Base-by-base conservation (phyloP, 2,329 filamentous ascomycete genomes). In the Verticillium tricorpus region DNA sequence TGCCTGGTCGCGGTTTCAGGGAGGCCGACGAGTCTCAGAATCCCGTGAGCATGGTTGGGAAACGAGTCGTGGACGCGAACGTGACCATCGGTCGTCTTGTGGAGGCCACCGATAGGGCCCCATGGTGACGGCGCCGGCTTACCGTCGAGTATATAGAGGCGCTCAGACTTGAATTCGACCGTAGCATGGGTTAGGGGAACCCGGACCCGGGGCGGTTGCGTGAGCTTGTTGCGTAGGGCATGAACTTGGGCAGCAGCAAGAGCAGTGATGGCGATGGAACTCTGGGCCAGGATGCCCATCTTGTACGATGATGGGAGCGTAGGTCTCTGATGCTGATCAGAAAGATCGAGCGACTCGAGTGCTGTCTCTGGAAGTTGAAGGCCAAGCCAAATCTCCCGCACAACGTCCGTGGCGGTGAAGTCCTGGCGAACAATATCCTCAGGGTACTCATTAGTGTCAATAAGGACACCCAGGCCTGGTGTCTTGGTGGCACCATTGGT, bases 41-140 rank as follows among this genome's bases (percentile, higher is more conserved):
- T 76, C 2, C 77, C 80, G 2, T 72, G 32, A 0, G 76, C 75
- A 62, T 87, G 84, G 59, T 85, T 78, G 0, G 78, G 75, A 61
- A 86, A 86, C 0, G 69, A 69, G 60, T 86, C 84, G 64, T 87
- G 84, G 55, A 86, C 78, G 2, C 83, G 77, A 2, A 87, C 77
- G 58, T 82, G 73, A 1, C 83, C 83, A 62, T 86, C 82, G 0
- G 70, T 69, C 0, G 82, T 79, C 60, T 73, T 74, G 67, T 87
- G 78, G 0, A 86, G 66, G 0, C 83, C 84, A 2, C 83, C 81
- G 3, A 86, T 76, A 0, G 74, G 70, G 0, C 77, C 78, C 72
- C 76, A 80, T 0, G 71, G 59, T 0, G 74, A 70, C 0, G 70
- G 66, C 0, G 70, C 35, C 1, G 72, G 68, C n/a, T 72, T 68